Evolutionary conservation across 441 rosid genomes (phyloP).

Genomic region (Adansonia gregorii): DNA sequence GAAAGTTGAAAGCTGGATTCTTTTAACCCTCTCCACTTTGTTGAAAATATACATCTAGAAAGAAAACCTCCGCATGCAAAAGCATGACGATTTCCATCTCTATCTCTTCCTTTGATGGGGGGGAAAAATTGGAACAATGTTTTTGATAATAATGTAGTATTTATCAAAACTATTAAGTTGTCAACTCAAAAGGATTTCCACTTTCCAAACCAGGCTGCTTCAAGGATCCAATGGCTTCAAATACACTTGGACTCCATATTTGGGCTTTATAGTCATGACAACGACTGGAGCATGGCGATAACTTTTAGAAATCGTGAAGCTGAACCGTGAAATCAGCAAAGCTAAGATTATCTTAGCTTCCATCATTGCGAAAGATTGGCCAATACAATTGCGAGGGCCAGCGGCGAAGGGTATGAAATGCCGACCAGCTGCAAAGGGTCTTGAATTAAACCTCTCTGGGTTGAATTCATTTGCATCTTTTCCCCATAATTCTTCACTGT

Average conservation of each 20-base stretch:
- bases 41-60: not conserved
- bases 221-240: conserved; percentile 57
- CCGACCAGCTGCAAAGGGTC: conserved; percentile 52
- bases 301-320: conserved; percentile 62
- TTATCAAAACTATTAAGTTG: not conserved
- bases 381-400: conserved; percentile 87
- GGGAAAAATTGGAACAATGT: not conserved
- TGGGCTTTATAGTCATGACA: conserved; percentile 88
- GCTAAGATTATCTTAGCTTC: conserved; percentile 89
- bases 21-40: not conserved
- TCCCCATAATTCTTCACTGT: conserved; percentile 86
- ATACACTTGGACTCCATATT: conserved; percentile 79
- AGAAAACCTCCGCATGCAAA: not conserved
- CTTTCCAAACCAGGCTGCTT: conserved; percentile 21
- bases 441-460: conserved; percentile 70
- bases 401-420: conserved; percentile 89
- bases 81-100: not conserved
- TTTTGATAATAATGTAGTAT: not conserved
- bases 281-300: conserved; percentile 92
- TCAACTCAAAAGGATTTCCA: conserved; percentile 3
- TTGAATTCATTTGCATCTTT: conserved; percentile 83
- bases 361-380: conserved; percentile 91
- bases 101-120: not conserved
- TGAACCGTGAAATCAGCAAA: conserved; percentile 69
- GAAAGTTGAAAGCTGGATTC: not conserved